Evolutionary conservation across 805 yeast genomes (phyloP), one percentile per base, ranked within the genome.

Genomic region (Lachancea meyersii): DNA sequence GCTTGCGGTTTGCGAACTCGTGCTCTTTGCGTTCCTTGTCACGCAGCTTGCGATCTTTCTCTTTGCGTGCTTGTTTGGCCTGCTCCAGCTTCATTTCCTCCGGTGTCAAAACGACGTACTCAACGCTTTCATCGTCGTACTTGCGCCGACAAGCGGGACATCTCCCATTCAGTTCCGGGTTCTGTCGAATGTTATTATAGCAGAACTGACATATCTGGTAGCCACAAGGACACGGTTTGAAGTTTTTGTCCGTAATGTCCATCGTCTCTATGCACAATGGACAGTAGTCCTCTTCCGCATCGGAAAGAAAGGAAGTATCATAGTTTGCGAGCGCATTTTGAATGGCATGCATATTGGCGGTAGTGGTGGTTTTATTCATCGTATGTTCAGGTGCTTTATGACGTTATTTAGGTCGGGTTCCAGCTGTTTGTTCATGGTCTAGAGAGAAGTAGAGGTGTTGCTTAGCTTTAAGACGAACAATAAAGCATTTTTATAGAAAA

Each of bases 201-300:
- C 99, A 93, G 61, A 93, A 93, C 72, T 91, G 97, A 64, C 99
- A 93, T 45, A 93, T 86, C 63, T 94, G 97, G 59, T 93, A 93
- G 16, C 99, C 99, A 69, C 99, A 93, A 1, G 97, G 97, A 71
- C 99, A 93, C n/a, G 99, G 99, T 64, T 84, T 87, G 73, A 93
- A 93, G 68, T 88, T 86, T 59, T 85, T 87, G 66, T 93, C 98
- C 14, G 95, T 84, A 37, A 91, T 80, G 65, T 93, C 99, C 88
- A 93, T 82, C 62, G 93, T 97, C 67, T 93, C 99, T 58, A 89
- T 91, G 70, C 99, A 93, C 49, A 93, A 76, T 44, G 98, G 98
- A 68, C 96, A 70, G 32, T 54, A 57, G 40, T 58, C 66, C 34
- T 60, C 68, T 43, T 61, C 68, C 31, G 61, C 67, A 34, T 63